A percentile compares a stretch with the other conserved stretches of the same genome.
phyloP scores from a whole-genome alignment of 106 monocot species.

The Xerophyta viscosa region DNA sequence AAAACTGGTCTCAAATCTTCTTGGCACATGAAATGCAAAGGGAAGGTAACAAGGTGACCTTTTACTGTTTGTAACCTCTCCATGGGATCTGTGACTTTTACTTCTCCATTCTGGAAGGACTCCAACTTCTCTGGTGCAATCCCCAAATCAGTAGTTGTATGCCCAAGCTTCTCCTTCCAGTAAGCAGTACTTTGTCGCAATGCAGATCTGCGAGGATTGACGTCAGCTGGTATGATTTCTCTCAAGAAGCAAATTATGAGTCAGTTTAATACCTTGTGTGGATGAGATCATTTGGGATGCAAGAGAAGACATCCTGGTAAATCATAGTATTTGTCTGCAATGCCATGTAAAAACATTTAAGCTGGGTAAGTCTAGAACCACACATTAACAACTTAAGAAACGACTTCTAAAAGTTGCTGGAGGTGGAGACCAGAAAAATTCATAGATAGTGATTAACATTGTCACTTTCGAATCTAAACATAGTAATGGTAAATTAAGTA shows the following conservation, averaged over 20 bases:
- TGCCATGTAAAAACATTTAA: too few species aligned
- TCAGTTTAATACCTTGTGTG: conserved; percentile 64
- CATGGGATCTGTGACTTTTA: conserved; percentile 37
- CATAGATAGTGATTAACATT: too few species aligned
- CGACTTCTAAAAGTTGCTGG: too few species aligned
- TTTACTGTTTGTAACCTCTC: conserved; percentile 59
- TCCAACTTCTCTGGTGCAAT: conserved; percentile 68
- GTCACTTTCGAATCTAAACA: too few species aligned
- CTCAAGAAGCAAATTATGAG: not conserved
- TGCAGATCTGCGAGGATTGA: conserved; percentile 19
- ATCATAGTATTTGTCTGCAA: conserved; percentile 62
- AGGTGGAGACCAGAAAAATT: too few species aligned
- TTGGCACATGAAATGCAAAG: conserved; percentile 85
- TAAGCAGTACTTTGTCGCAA: conserved; percentile 55
- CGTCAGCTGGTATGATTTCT: not conserved
- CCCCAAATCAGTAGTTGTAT: conserved; percentile 87
- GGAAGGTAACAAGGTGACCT: conserved; percentile 90
- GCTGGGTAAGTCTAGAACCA: too few species aligned
- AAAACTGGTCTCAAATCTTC: conserved; percentile 94
- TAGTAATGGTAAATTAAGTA: too few species aligned
- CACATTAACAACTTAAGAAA: too few species aligned
- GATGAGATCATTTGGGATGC: conserved; percentile 89
- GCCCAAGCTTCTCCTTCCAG: conserved; percentile 89
- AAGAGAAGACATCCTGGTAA: conserved; percentile 94
- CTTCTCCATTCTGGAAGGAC: conserved; percentile 50